Conservation (phyloP, 1,139 yeast genomes). For the Suhomyces taliae region DNA sequence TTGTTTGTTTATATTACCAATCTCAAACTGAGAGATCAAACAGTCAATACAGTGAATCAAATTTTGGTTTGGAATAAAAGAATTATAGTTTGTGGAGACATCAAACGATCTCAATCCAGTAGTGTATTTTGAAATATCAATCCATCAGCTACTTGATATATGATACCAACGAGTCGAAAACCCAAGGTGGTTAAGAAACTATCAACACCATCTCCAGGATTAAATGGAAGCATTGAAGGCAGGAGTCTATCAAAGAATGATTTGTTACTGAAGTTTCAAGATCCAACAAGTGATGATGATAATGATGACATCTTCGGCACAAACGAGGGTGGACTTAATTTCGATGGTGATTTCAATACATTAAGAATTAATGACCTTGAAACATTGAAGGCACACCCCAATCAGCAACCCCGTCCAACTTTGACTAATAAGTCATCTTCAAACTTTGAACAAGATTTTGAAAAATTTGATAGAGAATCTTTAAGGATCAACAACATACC, state of each 20-base stretch:
- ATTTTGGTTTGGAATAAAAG: too few relatives aligned
- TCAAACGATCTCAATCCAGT: neutral
- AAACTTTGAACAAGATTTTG: slow-evolving; percentile 9
- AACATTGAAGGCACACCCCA: slow-evolving; percentile 12
- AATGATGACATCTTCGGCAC: slow-evolving; percentile 35
- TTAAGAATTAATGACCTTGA: slow-evolving; percentile 22
- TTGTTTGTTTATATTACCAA: slow-evolving; percentile 3
- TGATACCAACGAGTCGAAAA: slow-evolving; percentile 14
- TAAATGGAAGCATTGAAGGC: slow-evolving; percentile 7
- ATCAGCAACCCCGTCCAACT: neutral
- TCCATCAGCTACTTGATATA: neutral
- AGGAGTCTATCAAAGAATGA: slow-evolving; percentile 11
- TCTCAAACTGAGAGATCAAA: neutral
- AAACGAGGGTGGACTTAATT: slow-evolving; percentile 19
- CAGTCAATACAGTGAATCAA: neutral
- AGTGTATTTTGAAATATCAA: neutral
- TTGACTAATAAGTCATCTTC: slow-evolving; percentile 2
- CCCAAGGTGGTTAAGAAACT: slow-evolving; percentile 11
- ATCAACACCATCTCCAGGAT: slow-evolving; percentile 16
- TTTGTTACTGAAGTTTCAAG: slow-evolving; percentile 15
- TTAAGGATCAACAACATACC: slow-evolving; percentile 4
- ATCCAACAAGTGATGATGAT: slow-evolving; percentile 19
- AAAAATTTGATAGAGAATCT: slow-evolving; percentile 3
- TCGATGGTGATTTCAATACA: slow-evolving; percentile 26
- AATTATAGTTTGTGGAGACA: neutral